These are phyloP conservation scores for Lichtheimia corymbifera DNA, from an alignment of 371 early-diverging fungal genomes.

Conservation along the genomic window DNA sequence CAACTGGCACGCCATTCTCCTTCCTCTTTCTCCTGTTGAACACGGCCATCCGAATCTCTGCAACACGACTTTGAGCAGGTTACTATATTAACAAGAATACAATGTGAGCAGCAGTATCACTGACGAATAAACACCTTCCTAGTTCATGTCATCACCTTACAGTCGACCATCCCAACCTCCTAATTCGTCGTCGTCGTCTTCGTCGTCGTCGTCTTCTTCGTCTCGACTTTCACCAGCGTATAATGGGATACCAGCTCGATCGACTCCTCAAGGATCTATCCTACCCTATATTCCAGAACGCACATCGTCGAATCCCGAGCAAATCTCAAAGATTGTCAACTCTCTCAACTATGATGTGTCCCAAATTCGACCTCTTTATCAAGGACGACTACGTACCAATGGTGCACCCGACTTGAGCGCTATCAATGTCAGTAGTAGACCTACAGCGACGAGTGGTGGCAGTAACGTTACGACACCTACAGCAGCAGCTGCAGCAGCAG, in stretches of 20 bases:
- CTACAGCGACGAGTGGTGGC: too few relatives aligned
- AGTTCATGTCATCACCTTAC: neutral
- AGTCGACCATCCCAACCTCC: constrained; percentile 1
- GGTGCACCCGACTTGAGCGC: neutral
- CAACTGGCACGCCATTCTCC: constrained; percentile 15
- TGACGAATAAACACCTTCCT: neutral
- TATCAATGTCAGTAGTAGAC: constrained; percentile 3
- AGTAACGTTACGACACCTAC: neutral
- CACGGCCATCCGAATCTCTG: constrained; percentile 23
- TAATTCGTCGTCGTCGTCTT: too few relatives aligned
- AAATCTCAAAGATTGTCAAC: constrained; percentile 25
- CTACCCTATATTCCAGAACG: constrained; percentile 26
- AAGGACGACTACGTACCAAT: constrained; percentile 4
- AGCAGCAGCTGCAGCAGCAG: neutral
- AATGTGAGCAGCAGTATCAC: neutral
- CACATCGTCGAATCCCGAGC: constrained; percentile 29
- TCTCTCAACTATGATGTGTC: constrained; percentile 13
- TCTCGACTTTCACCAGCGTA: neutral
- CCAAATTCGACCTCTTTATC: constrained; percentile 7
- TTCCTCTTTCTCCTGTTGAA: constrained; percentile 24
- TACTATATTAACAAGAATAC: constrained; percentile 4
- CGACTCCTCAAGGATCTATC: constrained; percentile 9
- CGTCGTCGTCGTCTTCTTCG: too few relatives aligned
- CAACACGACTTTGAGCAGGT: constrained; percentile 19
- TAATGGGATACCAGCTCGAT: neutral